Conservation (phyloP, 1,139 yeast species). For the Suhomyces maxii region DNA sequence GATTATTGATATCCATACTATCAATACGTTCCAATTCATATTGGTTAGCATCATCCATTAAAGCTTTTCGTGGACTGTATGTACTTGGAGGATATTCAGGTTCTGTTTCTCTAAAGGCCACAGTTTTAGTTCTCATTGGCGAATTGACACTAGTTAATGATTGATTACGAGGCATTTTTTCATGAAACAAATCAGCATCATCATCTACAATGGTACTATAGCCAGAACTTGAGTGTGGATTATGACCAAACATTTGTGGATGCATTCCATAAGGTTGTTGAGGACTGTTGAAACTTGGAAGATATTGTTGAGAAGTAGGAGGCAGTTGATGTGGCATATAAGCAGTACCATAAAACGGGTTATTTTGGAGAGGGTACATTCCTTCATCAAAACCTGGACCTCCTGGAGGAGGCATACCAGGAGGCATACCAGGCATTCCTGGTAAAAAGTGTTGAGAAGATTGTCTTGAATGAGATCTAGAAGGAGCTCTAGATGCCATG, state of each 20-base stretch:
- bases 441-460: conserved; percentile 13
- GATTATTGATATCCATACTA: conserved; percentile 13
- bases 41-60: conserved; percentile 22
- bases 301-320: conserved; percentile 7
- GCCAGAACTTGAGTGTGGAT: conserved; percentile 17
- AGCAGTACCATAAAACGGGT: conserved; percentile 3
- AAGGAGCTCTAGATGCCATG: conserved; percentile 8
- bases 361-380: conserved; percentile 2
- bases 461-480: conserved; percentile 10
- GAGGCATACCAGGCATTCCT: conserved; percentile 3
- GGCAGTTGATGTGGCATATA: conserved; percentile 9
- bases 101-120: conserved; percentile 36
- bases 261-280: conserved; percentile 5
- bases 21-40: conserved; percentile 26
- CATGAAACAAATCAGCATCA: conserved; percentile 18
- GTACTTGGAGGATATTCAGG: conserved; percentile 37
- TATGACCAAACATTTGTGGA: conserved; percentile 9
- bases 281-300: conserved; percentile 6
- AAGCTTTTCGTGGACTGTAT: conserved; percentile 29
- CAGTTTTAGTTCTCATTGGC: conserved; percentile 26
- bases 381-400: conserved; percentile 6
- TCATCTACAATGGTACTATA: conserved; percentile 27
- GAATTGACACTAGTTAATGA: conserved; percentile 11
- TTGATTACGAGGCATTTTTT: conserved; percentile 15
- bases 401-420: conserved; percentile 3